Evolutionary conservation across 2,329 filamentous ascomycete genomes (phyloP).

Genomic region (Graphiopsis chlorocephala): DNA sequence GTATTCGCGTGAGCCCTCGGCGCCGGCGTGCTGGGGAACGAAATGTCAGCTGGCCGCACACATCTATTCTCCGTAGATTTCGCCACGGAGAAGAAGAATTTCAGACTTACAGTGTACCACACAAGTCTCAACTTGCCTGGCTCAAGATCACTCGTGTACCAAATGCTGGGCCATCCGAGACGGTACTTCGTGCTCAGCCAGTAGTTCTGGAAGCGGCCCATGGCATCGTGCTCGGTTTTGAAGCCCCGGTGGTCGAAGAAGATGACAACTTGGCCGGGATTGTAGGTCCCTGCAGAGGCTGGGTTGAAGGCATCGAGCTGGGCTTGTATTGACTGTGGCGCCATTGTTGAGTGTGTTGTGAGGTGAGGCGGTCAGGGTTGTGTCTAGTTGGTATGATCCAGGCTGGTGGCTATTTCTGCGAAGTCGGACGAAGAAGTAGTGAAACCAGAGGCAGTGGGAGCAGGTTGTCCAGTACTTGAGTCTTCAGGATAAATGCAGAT

Average conservation of each 20-base stretch:
- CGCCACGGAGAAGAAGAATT: background rate
- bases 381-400: background rate
- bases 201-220: slow-evolving; percentile 26
- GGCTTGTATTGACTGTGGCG: slow-evolving; percentile 10
- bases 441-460: background rate
- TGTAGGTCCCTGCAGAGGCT: slow-evolving; percentile 26
- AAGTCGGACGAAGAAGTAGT: background rate
- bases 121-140: slow-evolving; percentile 30
- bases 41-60: background rate
- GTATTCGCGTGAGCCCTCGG: slow-evolving; percentile 31
- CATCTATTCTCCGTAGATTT: no score
- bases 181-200: slow-evolving; percentile 27
- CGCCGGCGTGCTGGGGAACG: slow-evolving; percentile 29
- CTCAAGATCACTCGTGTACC: slow-evolving; percentile 25
- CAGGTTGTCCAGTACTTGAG: background rate
- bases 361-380: background rate
- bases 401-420: background rate
- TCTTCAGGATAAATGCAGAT: background rate
- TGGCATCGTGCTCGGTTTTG: slow-evolving; percentile 25
- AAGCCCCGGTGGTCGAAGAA: slow-evolving; percentile 33
- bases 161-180: slow-evolving; percentile 26
- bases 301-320: slow-evolving; percentile 27
- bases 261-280: slow-evolving; percentile 32
- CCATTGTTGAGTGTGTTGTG: slow-evolving; percentile 3
- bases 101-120: slow-evolving; percentile 30